These are phyloP conservation scores for Przewalskia tangutica DNA, from an alignment of 257 asterid genomes.

Conservation along the genomic window DNA sequence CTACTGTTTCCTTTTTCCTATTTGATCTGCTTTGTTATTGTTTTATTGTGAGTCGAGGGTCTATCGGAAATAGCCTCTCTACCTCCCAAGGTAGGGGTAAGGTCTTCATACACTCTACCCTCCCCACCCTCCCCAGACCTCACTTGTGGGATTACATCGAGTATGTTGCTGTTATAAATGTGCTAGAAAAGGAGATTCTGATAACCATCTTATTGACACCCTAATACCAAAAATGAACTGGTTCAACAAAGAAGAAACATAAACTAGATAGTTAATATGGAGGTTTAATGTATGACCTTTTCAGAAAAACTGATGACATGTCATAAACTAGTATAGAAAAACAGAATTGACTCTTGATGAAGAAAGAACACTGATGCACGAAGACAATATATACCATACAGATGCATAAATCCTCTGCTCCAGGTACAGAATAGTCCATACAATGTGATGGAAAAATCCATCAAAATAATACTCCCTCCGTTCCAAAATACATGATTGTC, in stretches of 20 bases:
- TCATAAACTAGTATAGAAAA: not conserved
- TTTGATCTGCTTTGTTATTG: too few relatives aligned
- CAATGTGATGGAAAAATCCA: not conserved
- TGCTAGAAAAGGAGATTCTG: not conserved
- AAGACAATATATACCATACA: not conserved
- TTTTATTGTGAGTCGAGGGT: too few relatives aligned
- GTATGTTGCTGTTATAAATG: too few relatives aligned
- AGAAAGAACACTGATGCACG: not conserved
- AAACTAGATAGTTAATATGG: not conserved
- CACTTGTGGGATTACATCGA: too few relatives aligned
- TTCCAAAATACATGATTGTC: too few relatives aligned
- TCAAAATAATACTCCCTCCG: too few relatives aligned
- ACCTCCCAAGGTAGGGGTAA: too few relatives aligned
- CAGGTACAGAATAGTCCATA: not conserved
- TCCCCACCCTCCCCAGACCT: too few relatives aligned
- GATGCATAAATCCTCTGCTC: not conserved
- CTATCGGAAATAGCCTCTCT: too few relatives aligned
- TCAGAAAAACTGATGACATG: not conserved
- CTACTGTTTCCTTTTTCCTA: too few relatives aligned
- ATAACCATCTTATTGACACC: slow-evolving; percentile 4
- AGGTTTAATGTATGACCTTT: not conserved
- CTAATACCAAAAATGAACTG: not conserved
- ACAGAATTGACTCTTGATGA: not conserved
- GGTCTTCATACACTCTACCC: too few relatives aligned
- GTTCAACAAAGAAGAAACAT: not conserved